Percentiles rank a stretch among this genome's conserved stretches.
Evolutionary conservation across 2,329 filamentous ascomycete species (phyloP).

Genomic region (Aureobasidium leucospermi): DNA sequence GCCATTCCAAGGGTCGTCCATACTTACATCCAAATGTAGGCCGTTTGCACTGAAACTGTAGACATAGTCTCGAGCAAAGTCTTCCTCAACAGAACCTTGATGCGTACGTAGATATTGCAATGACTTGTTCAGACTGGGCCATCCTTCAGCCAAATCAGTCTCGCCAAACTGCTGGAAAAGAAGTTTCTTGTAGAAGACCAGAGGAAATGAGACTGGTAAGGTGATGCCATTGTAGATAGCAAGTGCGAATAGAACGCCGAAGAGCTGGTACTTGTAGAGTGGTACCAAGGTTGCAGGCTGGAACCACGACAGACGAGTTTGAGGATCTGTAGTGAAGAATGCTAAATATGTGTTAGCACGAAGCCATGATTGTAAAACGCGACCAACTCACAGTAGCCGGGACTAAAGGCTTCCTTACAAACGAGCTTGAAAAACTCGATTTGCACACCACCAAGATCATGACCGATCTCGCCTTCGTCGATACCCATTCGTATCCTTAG

Average conservation of each 20-base stretch:
- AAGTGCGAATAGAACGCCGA: conserved; percentile 80
- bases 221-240: conserved; percentile 92
- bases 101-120: conserved; percentile 67
- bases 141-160: conserved; percentile 72
- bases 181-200: conserved; percentile 74
- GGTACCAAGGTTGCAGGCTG: conserved; percentile 73
- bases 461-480: conserved; percentile 74
- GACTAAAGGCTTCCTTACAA: conserved; percentile 70
- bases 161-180: conserved; percentile 60
- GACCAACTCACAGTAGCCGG: conserved; percentile 56
- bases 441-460: conserved; percentile 91
- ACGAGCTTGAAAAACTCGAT: conserved; percentile 91
- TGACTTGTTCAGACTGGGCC: conserved; percentile 72
- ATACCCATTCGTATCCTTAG: conserved; percentile 79
- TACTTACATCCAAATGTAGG: conserved; percentile 46
- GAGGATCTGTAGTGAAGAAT: conserved; percentile 69
- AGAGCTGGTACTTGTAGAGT: conserved; percentile 80
- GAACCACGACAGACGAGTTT: conserved; percentile 82
- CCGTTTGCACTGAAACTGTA: conserved; percentile 64
- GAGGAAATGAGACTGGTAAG: conserved; percentile 80
- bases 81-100: conserved; percentile 70
- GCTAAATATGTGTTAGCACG: conserved; percentile 30
- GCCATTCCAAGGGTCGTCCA: conserved; percentile 27
- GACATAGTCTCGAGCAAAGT: conserved; percentile 79
- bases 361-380: not conserved